Evolutionary conservation across 331 rosid species (phyloP).

Genomic region (Rhamnella rubrinervis): DNA sequence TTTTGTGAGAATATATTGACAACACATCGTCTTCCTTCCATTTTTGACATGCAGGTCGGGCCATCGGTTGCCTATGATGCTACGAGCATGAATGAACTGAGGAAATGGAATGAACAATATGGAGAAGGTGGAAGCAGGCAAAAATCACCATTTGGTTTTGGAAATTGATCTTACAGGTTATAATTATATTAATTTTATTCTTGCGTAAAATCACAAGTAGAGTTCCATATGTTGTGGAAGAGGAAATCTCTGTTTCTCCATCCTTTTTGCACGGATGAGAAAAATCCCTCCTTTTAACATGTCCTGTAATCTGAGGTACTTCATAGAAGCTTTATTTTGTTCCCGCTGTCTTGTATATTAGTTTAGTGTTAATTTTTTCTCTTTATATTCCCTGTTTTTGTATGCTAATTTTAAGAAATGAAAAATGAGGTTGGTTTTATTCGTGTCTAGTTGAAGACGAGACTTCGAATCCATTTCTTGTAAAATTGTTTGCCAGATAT

Average conservation of each 20-base stretch:
- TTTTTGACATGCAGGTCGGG: slow-evolving; percentile 59
- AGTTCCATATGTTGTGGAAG: background rate
- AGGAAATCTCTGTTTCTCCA: background rate
- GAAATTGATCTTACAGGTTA: slow-evolving; percentile 27
- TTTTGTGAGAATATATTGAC: background rate
- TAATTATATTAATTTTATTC: background rate
- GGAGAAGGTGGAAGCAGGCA: slow-evolving; percentile 96
- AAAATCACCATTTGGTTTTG: slow-evolving; percentile 86
- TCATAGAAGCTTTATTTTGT: too few relatives aligned
- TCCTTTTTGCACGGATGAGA: slow-evolving; percentile 23
- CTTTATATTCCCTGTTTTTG: too few relatives aligned
- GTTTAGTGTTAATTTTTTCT: too few relatives aligned
- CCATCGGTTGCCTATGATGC: slow-evolving; percentile 96
- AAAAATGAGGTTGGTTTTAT: too few relatives aligned
- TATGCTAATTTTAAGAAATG: too few relatives aligned
- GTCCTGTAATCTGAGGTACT: slow-evolving; percentile 1
- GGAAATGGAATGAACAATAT: slow-evolving; percentile 97
- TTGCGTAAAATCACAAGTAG: background rate
- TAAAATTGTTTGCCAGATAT: too few relatives aligned
- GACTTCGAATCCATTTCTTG: too few relatives aligned
- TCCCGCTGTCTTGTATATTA: too few relatives aligned
- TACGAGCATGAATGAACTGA: slow-evolving; percentile 83
- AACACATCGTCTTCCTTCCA: background rate
- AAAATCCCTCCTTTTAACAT: background rate
- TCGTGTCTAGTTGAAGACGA: too few relatives aligned